Conservation (phyloP, 2,329 filamentous ascomycete genomes). For the Fusarium pseudocircinatum region DNA sequence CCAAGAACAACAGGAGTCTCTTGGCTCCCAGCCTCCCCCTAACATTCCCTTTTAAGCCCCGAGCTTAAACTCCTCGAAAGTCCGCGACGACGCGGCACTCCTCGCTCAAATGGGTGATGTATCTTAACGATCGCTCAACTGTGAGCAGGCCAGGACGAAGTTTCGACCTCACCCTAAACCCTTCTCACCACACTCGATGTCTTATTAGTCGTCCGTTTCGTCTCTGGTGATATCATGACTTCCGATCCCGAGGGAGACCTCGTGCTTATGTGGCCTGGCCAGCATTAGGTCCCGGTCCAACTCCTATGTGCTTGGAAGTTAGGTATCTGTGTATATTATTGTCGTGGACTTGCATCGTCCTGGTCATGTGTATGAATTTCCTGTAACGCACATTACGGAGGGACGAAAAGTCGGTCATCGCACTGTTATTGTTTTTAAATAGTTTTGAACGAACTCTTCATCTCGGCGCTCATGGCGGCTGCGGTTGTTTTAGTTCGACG, state of each 20-base stretch:
- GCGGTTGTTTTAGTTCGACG: constrained; percentile 18
- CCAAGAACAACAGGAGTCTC: constrained; percentile 81
- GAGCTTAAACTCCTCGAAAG: constrained; percentile 25
- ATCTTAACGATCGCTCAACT: constrained; percentile 43
- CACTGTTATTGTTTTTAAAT: constrained; percentile 24
- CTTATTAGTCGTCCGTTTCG: constrained; percentile 45
- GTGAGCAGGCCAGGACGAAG: constrained; percentile 37
- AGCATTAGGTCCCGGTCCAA: constrained; percentile 10
- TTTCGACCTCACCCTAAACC: constrained; percentile 28
- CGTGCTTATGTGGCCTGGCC: constrained; percentile 14
- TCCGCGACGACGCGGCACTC: constrained; percentile 31
- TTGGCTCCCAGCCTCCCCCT: constrained; percentile 59
- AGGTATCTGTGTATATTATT: constrained; percentile 45
- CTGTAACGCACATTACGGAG: constrained; percentile 24
- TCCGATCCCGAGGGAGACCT: constrained; percentile 1
- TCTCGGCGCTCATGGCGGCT: constrained; percentile 21
- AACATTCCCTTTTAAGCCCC: constrained; percentile 72
- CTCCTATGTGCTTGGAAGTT: neutral
- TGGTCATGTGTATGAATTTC: constrained; percentile 31
- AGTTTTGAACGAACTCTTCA: constrained; percentile 21
- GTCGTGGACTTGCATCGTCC: constrained; percentile 27
- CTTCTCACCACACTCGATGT: constrained; percentile 38
- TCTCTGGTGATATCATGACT: constrained; percentile 36
- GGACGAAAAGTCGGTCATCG: constrained; percentile 16
- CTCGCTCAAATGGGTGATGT: constrained; percentile 37